Conservation (phyloP, 495 filamentous ascomycete genomes). For the Corynascus novoguineensis region DNA sequence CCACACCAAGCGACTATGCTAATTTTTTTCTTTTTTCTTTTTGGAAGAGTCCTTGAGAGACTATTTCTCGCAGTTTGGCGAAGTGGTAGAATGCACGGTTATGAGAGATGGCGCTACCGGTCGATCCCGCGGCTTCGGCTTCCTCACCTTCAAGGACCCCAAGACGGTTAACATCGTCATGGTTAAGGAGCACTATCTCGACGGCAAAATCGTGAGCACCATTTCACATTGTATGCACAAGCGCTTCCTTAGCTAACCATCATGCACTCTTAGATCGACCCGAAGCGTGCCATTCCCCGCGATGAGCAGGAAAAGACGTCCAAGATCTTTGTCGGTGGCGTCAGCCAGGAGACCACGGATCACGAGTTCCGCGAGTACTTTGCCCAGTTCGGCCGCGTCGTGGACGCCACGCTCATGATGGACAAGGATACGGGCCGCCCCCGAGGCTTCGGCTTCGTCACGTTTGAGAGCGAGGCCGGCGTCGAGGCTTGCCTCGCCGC, state of each 20-base stretch:
- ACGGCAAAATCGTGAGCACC: constrained; percentile 89
- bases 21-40: background rate
- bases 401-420: constrained; percentile 98
- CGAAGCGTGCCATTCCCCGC: constrained; percentile 93
- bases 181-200: constrained; percentile 98
- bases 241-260: constrained; percentile 13
- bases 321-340: constrained; percentile 97
- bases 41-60: constrained; percentile 97
- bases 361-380: constrained; percentile 95
- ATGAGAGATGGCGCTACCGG: constrained; percentile 95
- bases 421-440: constrained; percentile 97
- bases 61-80: constrained; percentile 97
- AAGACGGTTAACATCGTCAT: constrained; percentile 98
- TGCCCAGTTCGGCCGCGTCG: constrained; percentile 88
- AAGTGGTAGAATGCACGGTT: constrained; percentile 94
- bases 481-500: constrained; percentile 81
- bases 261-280: constrained; percentile 67
- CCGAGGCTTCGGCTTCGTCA: constrained; percentile 97
- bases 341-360: constrained; percentile 94
- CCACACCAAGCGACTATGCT: background rate
- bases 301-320: constrained; percentile 96
- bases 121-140: constrained; percentile 91
- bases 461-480: constrained; percentile 91
- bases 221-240: background rate
- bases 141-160: constrained; percentile 94